Percentiles rank a stretch among this genome's conserved stretches.
phyloP scores from a whole-genome alignment of 1,284 basidiomycete species.

The Cutaneotrichosporon spelunceum region DNA sequence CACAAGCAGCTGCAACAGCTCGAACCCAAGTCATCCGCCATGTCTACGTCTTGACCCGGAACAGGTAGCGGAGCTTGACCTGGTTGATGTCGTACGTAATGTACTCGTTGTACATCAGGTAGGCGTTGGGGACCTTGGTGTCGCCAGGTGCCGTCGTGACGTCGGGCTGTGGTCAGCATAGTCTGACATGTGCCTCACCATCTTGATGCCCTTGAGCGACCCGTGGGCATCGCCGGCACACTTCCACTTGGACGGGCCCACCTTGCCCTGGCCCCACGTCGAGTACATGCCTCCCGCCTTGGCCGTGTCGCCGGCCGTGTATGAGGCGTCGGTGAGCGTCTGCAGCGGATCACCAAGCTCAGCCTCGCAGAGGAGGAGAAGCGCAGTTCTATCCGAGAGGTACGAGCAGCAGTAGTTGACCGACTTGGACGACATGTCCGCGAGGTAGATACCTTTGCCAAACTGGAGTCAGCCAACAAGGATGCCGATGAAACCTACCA shows the following conservation, averaged over 20 bases:
- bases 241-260: constrained; percentile 23
- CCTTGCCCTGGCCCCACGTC: constrained; percentile 24
- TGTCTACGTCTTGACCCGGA: constrained; percentile 17
- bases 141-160: constrained; percentile 4
- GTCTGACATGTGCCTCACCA: constrained; percentile 5
- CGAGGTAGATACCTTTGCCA: constrained; percentile 66
- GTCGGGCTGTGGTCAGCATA: constrained; percentile 15
- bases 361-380: constrained; percentile 27
- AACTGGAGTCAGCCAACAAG: constrained; percentile 6
- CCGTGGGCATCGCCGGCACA: constrained; percentile 21
- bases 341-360: constrained; percentile 25
- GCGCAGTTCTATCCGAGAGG: constrained; percentile 16
- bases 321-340: constrained; percentile 17
- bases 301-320: constrained; percentile 20
- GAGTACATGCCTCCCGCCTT: constrained; percentile 15
- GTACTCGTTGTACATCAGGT: constrained; percentile 28
- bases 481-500: constrained; percentile 46
- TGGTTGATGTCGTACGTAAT: constrained; percentile 23
- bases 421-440: constrained; percentile 67
- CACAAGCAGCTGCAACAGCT: no score
- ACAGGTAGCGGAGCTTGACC: constrained; percentile 26
- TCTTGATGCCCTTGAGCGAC: constrained; percentile 20
- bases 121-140: constrained; percentile 14
- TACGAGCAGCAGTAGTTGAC: constrained; percentile 60
- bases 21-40: neutral